Percentiles rank a stretch among this genome's conserved stretches.
phyloP scores from a whole-genome alignment of 2,329 filamentous ascomycete species.

The Fusarium bactridioides region DNA sequence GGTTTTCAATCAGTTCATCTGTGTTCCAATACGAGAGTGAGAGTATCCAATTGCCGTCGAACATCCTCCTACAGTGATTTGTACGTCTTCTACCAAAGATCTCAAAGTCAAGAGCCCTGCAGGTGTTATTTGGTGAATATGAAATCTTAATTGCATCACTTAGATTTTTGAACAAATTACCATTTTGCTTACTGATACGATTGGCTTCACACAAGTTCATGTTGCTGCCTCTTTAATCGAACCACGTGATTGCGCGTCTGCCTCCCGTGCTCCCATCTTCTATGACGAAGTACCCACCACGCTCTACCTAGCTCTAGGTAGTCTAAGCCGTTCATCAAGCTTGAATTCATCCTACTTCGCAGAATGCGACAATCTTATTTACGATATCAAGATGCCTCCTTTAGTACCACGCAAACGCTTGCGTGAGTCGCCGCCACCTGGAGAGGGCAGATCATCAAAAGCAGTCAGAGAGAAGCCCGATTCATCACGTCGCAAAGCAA shows the following conservation, averaged over 20 bases:
- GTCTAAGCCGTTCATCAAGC: neutral
- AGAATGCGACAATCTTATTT: conserved; percentile 22
- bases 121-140: neutral
- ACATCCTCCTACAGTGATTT: neutral
- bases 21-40: neutral
- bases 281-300: conserved; percentile 27
- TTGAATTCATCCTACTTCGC: neutral
- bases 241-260: conserved; percentile 19
- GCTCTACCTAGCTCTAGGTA: neutral
- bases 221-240: neutral
- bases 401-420: conserved; percentile 72
- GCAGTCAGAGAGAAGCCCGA: conserved; percentile 30
- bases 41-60: too few relatives aligned
- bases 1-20: neutral
- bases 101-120: neutral
- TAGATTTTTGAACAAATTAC: neutral
- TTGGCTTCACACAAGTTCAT: neutral
- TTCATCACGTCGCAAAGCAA: conserved; percentile 56
- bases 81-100: too few relatives aligned
- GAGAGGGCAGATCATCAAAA: conserved; percentile 41
- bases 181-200: neutral
- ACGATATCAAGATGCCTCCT: conserved; percentile 67
- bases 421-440: conserved; percentile 54
- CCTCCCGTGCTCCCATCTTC: neutral
- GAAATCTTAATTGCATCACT: neutral